Evolutionary conservation across 768 basidiomycete species (phyloP).

Genomic region (Tulasnella sp.): DNA sequence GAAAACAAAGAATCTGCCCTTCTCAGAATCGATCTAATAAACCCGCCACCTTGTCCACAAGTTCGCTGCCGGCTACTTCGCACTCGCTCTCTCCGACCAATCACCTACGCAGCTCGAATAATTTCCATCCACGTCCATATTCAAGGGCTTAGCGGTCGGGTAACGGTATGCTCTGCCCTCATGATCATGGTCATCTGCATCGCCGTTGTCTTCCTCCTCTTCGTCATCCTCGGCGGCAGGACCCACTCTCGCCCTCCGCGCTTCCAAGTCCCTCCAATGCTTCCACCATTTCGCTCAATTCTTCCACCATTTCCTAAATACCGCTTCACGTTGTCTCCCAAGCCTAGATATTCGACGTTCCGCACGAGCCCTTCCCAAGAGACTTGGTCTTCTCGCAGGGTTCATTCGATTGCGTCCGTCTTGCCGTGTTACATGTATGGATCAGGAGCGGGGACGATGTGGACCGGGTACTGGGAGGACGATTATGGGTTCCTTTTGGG

Average conservation of each 20-base stretch:
- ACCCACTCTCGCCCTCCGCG: not conserved
- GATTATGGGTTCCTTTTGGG: conserved; percentile 41
- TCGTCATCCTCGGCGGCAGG: not conserved
- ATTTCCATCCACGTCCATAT: conserved; percentile 11
- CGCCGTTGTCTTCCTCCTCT: conserved; percentile 9
- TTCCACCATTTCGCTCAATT: conserved; percentile 18
- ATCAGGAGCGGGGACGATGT: conserved; percentile 59
- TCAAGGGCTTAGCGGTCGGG: not conserved
- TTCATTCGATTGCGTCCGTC: conserved; percentile 54
- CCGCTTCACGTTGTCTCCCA: conserved; percentile 62
- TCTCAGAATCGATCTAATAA: conserved; percentile 12
- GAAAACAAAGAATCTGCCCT: not conserved
- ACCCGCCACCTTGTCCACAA: conserved; percentile 18
- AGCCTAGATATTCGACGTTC: conserved; percentile 82
- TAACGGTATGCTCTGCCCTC: not conserved
- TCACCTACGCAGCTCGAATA: not conserved
- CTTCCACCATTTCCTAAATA: conserved; percentile 19
- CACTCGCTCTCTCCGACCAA: not conserved
- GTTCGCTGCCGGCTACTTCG: not conserved
- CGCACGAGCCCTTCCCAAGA: conserved; percentile 83
- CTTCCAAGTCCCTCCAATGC: conserved; percentile 14
- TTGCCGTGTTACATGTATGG: conserved; percentile 81
- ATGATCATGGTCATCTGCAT: not conserved
- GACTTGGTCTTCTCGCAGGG: conserved; percentile 55
- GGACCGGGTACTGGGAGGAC: conserved; percentile 74